Percentiles rank a stretch among this genome's conserved stretches.
These are phyloP conservation scores for Emergomyces orientalis DNA, from an alignment of 2,329 filamentous ascomycete species.

Conservation along the genomic window DNA sequence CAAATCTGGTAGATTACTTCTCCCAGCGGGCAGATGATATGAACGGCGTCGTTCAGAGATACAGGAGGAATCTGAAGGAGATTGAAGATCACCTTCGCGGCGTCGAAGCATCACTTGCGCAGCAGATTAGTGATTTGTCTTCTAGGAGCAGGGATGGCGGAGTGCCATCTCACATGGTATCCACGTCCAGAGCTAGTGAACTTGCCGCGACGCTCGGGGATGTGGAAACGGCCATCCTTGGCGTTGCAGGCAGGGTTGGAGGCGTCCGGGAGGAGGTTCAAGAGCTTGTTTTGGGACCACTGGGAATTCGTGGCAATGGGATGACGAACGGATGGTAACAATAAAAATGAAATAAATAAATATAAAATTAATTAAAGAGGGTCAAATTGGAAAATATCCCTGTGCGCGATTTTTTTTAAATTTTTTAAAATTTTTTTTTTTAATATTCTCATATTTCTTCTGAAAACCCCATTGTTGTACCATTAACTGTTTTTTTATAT, in stretches of 20 bases:
- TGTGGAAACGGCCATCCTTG: conserved; percentile 56
- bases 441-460: background rate
- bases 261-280: conserved; percentile 52
- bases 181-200: conserved; percentile 36
- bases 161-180: conserved; percentile 29
- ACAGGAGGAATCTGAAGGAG: conserved; percentile 51
- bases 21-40: conserved; percentile 55
- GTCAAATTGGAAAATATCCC: background rate
- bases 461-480: background rate
- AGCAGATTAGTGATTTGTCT: conserved; percentile 50
- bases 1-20: conserved; percentile 56
- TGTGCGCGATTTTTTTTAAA: no score
- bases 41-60: conserved; percentile 47
- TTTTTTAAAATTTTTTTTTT: no score
- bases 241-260: conserved; percentile 53
- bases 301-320: conserved; percentile 9
- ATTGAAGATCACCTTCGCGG: conserved; percentile 57
- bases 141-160: conserved; percentile 33
- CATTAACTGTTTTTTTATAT: background rate
- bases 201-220: conserved; percentile 53
- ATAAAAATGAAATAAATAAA: no score
- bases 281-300: conserved; percentile 42
- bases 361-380: background rate
- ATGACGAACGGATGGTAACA: conserved; percentile 11
- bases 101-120: conserved; percentile 51